Conservation (phyloP, 2,329 filamentous ascomycete species). For the Cercospora sp. region DNA sequence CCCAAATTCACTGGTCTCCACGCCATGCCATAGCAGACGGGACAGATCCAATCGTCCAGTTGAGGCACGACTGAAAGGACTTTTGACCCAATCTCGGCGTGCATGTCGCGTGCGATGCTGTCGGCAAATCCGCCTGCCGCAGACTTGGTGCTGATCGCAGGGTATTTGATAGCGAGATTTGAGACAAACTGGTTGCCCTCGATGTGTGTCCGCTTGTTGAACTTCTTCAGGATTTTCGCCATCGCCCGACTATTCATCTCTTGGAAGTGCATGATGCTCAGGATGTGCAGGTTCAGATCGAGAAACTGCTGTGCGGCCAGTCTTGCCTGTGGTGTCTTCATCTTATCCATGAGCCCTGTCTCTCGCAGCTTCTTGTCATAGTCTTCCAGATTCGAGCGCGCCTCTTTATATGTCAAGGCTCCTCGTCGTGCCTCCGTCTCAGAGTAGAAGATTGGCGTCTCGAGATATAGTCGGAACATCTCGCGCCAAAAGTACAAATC, state of each 20-base stretch:
- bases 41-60: constrained; percentile 80
- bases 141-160: constrained; percentile 47
- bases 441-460: constrained; percentile 80
- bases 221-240: constrained; percentile 86
- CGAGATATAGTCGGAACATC: constrained; percentile 79
- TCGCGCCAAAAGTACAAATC: constrained; percentile 76
- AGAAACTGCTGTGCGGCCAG: constrained; percentile 69
- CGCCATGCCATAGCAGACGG: constrained; percentile 76
- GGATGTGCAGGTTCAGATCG: constrained; percentile 69
- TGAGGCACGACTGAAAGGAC: constrained; percentile 75
- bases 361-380: constrained; percentile 69
- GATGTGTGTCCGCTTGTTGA: constrained; percentile 80
- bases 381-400: constrained; percentile 66
- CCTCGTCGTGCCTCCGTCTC: constrained; percentile 71
- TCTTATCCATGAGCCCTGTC: constrained; percentile 59
- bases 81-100: constrained; percentile 70
- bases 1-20: constrained; percentile 77
- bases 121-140: constrained; percentile 65
- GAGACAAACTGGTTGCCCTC: constrained; percentile 48
- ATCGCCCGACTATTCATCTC: constrained; percentile 79
- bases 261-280: constrained; percentile 80
- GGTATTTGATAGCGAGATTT: constrained; percentile 32
- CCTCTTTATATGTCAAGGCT: constrained; percentile 63
- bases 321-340: constrained; percentile 67
- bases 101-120: constrained; percentile 72